Conservation (phyloP, 495 filamentous ascomycete genomes). For the Neurospora pannonica region DNA sequence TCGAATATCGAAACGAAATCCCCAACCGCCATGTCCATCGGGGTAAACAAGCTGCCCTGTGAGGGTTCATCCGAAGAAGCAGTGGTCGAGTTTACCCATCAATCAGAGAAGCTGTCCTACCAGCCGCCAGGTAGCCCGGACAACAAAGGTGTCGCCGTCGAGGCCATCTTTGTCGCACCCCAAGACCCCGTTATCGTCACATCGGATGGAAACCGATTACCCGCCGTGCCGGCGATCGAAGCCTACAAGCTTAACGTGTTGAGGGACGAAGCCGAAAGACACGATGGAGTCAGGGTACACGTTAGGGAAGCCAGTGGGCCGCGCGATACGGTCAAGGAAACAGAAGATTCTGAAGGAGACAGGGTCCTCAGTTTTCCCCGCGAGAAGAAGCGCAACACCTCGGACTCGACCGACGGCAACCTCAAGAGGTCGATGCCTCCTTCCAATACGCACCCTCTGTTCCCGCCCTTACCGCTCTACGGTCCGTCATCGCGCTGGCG, state of each 20-base stretch:
- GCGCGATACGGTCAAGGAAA: conserved; percentile 6
- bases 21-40: not conserved
- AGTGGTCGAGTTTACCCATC: conserved; percentile 36
- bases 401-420: conserved; percentile 21
- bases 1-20: not conserved
- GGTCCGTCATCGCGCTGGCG: conserved; percentile 58
- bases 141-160: conserved; percentile 40
- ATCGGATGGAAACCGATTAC: conserved; percentile 52
- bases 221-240: conserved; percentile 54
- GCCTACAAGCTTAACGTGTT: conserved; percentile 57
- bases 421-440: conserved; percentile 43
- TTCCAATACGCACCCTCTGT: conserved; percentile 68
- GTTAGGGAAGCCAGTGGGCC: conserved; percentile 15
- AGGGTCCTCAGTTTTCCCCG: conserved; percentile 7
- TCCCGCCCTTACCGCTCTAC: conserved; percentile 80
- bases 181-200: conserved; percentile 64
- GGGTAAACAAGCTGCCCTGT: not conserved
- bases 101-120: conserved; percentile 53
- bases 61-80: conserved; percentile 8
- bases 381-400: conserved; percentile 5
- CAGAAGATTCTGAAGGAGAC: conserved; percentile 1
- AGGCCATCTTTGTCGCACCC: conserved; percentile 58
- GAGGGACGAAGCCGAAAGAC: conserved; percentile 38
- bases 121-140: conserved; percentile 17
- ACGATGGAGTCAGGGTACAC: conserved; percentile 6